These are phyloP conservation scores for Aquilaria agallochum DNA, from an alignment of 441 rosid species.

Conservation along the genomic window DNA sequence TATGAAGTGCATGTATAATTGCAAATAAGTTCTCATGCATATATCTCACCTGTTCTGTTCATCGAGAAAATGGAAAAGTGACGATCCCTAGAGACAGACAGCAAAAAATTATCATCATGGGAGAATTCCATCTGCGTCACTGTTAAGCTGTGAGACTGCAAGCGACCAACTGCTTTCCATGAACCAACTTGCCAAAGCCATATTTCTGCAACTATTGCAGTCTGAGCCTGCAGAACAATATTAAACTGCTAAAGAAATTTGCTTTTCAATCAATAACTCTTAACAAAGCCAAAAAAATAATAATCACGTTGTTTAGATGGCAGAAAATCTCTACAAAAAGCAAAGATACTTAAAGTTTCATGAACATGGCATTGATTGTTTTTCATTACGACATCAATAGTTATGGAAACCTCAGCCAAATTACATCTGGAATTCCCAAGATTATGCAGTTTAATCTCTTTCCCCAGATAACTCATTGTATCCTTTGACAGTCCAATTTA, in stretches of 20 bases:
- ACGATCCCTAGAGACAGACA: slow-evolving; percentile 92
- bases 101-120: slow-evolving; percentile 66
- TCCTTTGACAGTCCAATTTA: background rate
- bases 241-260: background rate
- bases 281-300: background rate
- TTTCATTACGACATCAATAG: too few species aligned
- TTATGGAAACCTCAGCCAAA: too few species aligned
- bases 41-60: slow-evolving; percentile 44
- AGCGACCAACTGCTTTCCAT: slow-evolving; percentile 82
- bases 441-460: background rate
- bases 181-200: slow-evolving; percentile 94
- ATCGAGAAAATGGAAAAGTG: slow-evolving; percentile 84
- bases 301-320: background rate
- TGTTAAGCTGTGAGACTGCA: slow-evolving; percentile 93
- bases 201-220: slow-evolving; percentile 80
- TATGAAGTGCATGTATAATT: background rate
- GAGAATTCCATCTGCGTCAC: slow-evolving; percentile 94
- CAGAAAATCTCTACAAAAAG: slow-evolving; percentile 1
- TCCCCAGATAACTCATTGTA: background rate
- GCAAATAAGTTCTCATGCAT: background rate
- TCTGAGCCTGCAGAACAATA: slow-evolving; percentile 61
- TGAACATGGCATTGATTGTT: too few species aligned
- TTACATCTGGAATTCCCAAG: too few species aligned
- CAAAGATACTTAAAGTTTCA: background rate
- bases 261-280: background rate